Evolutionary conservation across 176 grass and related monocot species (phyloP), one percentile per base, ranked within the genome.

Genomic region (Zizania latifolia): DNA sequence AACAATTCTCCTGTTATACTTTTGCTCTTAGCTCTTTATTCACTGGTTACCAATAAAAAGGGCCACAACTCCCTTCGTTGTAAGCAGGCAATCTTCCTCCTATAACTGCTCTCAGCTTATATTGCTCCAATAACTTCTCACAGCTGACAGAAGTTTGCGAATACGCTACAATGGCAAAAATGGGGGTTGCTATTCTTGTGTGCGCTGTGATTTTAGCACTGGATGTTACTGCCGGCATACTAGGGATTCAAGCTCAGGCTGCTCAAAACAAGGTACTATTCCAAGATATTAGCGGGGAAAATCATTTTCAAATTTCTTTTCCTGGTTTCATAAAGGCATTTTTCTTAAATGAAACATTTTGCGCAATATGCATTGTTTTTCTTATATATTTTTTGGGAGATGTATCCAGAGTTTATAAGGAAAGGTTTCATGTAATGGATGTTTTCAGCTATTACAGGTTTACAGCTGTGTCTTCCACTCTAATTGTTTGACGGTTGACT

Each of bases 141-240:
- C 16, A 36, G 55, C 66, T 78, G 34, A 68, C 6, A 84, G 10
- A 81, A 71, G 58, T 64, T 63, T 67, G 55, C 67, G 68, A 65
- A 67, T 36, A 61, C 17, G 33, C 35, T 59, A 56, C 41, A 53
- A 90, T 88, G 92, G 83, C 78, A 28, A 86, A 46, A 28, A 17
- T 76, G 30, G 79, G 45, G 73, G 84, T 64, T 50, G 89, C 81
- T 28, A 17, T 90, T 10, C 33, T 99, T 41, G 70, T 94, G 66
- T 99, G 95, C 44, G 81, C 88, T 64, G 35, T 92, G 44, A 85
- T 99, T 71, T 86, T 99, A 48, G 88, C 86, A 9, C 73, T 90
- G 62, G 95, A 99, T 83, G 27, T 90, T 34, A 85, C 89, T 86
- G 95, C 95, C 35, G 95, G 95, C 75, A 86, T 99, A 69, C 86